phyloP scores from a whole-genome alignment of 2,329 filamentous ascomycete genomes.

The Dothidotthia symphoricarpi region DNA sequence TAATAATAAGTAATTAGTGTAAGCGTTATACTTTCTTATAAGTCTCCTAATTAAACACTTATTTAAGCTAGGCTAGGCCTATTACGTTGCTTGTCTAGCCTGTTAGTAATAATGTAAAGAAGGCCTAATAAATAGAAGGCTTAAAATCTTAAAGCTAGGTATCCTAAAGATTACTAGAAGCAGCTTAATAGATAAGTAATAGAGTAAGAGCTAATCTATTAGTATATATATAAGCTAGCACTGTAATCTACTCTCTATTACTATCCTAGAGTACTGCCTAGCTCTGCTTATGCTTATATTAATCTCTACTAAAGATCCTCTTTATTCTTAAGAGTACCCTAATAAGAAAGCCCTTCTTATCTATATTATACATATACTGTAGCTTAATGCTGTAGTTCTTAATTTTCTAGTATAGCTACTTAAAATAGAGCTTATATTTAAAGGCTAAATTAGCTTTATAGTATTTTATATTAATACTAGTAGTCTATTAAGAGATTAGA shows the following conservation, averaged over 20 bases:
- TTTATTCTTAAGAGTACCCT: not conserved
- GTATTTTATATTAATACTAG: no score
- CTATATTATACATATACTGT: no score
- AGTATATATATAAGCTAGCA: slow-evolving; percentile 8
- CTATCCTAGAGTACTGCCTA: slow-evolving; percentile 4
- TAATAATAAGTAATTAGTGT: no score
- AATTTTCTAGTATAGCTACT: no score
- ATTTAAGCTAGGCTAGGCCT: slow-evolving; percentile 1
- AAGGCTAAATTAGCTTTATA: no score
- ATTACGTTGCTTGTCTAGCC: not conserved
- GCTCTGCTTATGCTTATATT: not conserved
- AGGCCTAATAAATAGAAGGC: slow-evolving; percentile 1
- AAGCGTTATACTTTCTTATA: slow-evolving; percentile 5
- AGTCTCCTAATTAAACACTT: slow-evolving; percentile 10
- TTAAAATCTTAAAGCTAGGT: slow-evolving; percentile 7
- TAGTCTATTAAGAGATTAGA: no score
- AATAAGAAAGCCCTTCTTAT: no score
- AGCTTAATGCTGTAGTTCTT: no score
- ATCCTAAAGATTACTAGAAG: slow-evolving; percentile 2
- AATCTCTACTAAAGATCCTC: not conserved
- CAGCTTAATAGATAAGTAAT: slow-evolving; percentile 10
- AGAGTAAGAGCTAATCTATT: slow-evolving; percentile 7
- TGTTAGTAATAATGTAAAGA: not conserved
- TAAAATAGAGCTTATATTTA: no score
- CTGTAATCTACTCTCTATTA: slow-evolving; percentile 5